Evolutionary conservation across 2,329 filamentous ascomycete genomes (phyloP).

Genomic region (Verticillium klebahnii): DNA sequence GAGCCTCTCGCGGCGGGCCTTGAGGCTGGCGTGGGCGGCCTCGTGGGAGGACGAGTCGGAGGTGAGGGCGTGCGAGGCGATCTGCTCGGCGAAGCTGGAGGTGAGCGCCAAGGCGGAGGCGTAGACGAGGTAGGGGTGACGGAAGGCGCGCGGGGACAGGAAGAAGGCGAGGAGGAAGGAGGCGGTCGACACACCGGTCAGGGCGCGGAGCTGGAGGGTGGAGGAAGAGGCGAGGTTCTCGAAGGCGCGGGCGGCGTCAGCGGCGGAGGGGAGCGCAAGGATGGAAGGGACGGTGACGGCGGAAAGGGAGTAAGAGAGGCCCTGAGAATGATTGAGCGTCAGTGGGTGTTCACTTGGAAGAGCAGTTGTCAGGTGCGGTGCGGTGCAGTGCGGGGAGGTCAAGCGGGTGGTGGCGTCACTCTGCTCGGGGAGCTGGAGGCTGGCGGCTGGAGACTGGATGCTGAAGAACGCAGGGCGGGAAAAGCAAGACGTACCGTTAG

Average conservation of each 20-base stretch:
- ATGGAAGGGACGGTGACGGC: constrained; percentile 75
- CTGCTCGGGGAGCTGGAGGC: background rate
- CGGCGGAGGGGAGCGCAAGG: constrained; percentile 72
- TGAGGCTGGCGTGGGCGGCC: constrained; percentile 16
- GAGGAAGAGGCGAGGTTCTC: constrained; percentile 60
- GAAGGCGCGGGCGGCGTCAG: constrained; percentile 66
- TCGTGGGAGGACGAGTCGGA: constrained; percentile 20
- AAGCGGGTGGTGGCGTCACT: background rate
- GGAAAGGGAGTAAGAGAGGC: constrained; percentile 80
- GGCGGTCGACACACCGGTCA: constrained; percentile 64
- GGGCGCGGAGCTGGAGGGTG: constrained; percentile 59
- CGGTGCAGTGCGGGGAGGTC: constrained; percentile 5
- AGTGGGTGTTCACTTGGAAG: background rate
- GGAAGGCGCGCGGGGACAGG: constrained; percentile 67
- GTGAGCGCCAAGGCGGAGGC: constrained; percentile 65
- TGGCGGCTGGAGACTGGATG: background rate
- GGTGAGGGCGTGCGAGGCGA: constrained; percentile 39
- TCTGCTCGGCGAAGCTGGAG: constrained; percentile 48
- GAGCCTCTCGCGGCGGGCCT: constrained; percentile 20
- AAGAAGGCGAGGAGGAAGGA: constrained; percentile 74
- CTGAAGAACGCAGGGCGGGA: background rate
- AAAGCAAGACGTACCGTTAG: constrained; percentile 63
- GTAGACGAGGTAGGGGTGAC: constrained; percentile 90
- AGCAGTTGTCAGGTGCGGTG: background rate
- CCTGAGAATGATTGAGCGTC: constrained; percentile 46